Conservation (phyloP, 148 eudicot species). For the Spergularia marina region DNA sequence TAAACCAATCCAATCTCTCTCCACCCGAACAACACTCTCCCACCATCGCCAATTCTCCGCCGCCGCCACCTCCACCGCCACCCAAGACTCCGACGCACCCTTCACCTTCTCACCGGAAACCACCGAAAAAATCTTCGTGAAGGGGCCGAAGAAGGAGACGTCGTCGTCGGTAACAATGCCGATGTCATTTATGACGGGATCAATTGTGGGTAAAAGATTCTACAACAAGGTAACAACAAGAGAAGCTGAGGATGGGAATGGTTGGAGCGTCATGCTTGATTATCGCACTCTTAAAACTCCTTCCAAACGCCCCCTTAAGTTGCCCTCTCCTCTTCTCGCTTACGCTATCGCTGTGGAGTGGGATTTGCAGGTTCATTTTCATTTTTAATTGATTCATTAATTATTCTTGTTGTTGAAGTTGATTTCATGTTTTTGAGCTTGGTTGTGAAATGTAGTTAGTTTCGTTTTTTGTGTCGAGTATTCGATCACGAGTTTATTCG, state of each 20-base stretch:
- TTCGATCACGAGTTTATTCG: too few species aligned
- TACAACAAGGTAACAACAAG: constrained; percentile 71
- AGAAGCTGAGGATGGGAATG: constrained; percentile 77
- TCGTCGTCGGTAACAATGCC: constrained; percentile 79
- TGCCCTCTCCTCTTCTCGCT: constrained; percentile 71
- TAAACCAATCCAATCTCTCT: constrained; percentile 36
- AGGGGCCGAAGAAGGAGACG: constrained; percentile 29
- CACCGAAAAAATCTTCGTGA: constrained; percentile 36
- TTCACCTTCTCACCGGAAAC: constrained; percentile 47
- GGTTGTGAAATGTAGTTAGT: background rate
- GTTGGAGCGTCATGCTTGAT: constrained; percentile 91
- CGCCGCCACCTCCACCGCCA: constrained; percentile 22
- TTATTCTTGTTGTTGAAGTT: background rate
- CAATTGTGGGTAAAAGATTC: constrained; percentile 77
- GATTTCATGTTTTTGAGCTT: background rate
- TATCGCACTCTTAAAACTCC: constrained; percentile 87
- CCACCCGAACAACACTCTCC: constrained; percentile 28
- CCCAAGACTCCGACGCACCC: constrained; percentile 35
- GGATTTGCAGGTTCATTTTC: constrained; percentile 69
- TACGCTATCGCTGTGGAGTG: constrained; percentile 90
- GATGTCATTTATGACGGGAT: constrained; percentile 85
- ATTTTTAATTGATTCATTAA: background rate
- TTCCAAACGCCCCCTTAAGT: constrained; percentile 63
- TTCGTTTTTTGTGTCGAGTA: too few species aligned
- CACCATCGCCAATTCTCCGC: constrained; percentile 30